Conservation (phyloP, 1,139 yeast genomes). For the Candida pseudoviswanathii region DNA sequence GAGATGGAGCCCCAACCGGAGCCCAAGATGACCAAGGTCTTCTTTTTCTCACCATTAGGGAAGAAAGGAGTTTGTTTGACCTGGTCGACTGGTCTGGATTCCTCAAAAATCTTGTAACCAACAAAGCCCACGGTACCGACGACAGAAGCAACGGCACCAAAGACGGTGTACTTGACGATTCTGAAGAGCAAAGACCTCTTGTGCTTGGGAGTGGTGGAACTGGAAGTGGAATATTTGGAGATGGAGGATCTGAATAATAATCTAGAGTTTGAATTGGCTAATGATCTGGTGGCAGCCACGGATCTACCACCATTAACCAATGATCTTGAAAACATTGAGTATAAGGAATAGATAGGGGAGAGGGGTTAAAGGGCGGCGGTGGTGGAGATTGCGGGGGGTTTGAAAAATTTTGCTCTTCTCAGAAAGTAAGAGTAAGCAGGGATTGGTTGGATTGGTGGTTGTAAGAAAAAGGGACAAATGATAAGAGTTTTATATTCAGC, state of each 20-base stretch:
- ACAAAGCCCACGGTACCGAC: conserved; percentile 49
- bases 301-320: conserved; percentile 13
- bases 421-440: not conserved
- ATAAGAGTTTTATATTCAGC: conserved; percentile 3
- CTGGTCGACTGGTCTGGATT: conserved; percentile 63
- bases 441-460: no score
- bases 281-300: conserved; percentile 21
- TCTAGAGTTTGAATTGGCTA: conserved; percentile 19
- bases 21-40: conserved; percentile 86
- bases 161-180: conserved; percentile 34
- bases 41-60: conserved; percentile 73
- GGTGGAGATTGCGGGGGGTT: not conserved
- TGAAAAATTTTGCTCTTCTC: not conserved
- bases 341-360: conserved; percentile 6
- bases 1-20: conserved; percentile 95
- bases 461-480: not conserved
- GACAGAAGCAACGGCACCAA: conserved; percentile 29
- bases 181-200: conserved; percentile 20
- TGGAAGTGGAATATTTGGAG: conserved; percentile 13
- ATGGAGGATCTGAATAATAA: conserved; percentile 15
- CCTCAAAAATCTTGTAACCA: conserved; percentile 59
- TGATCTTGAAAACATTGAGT: conserved; percentile 7
- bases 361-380: not conserved
- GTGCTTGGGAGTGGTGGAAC: conserved; percentile 4
- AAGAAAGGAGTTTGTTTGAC: conserved; percentile 56